Conservation (phyloP, 2,329 filamentous ascomycete genomes). For the Chaetomium sp. region DNA sequence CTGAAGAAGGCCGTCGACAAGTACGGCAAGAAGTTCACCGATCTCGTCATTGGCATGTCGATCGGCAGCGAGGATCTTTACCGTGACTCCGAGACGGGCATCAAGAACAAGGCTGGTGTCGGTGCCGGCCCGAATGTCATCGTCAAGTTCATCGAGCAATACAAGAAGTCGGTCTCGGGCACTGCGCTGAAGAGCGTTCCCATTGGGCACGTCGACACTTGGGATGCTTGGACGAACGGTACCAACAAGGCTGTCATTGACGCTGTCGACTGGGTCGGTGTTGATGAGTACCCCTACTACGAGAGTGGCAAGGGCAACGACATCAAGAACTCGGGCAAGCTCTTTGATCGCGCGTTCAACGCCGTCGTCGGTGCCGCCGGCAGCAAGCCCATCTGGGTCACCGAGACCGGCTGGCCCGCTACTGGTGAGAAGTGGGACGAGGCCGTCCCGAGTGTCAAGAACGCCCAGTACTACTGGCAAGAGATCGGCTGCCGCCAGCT, state of each 20-base stretch:
- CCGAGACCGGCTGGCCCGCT: slow-evolving; percentile 68
- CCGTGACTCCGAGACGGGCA: slow-evolving; percentile 61
- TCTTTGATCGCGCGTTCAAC: slow-evolving; percentile 57
- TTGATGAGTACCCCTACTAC: slow-evolving; percentile 69
- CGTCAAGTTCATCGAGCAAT: slow-evolving; percentile 67
- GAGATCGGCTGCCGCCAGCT: slow-evolving; percentile 62
- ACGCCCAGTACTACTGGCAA: slow-evolving; percentile 66
- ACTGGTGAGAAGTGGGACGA: slow-evolving; percentile 55
- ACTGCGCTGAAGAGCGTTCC: slow-evolving; percentile 50
- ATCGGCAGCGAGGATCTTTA: slow-evolving; percentile 71
- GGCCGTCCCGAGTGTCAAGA: slow-evolving; percentile 57
- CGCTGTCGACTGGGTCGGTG: slow-evolving; percentile 65
- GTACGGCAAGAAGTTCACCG: slow-evolving; percentile 54
- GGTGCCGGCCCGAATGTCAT: slow-evolving; percentile 62
- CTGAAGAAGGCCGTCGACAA: slow-evolving; percentile 57
- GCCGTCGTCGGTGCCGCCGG: slow-evolving; percentile 49
- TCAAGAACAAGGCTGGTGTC: slow-evolving; percentile 62
- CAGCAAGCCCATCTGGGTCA: slow-evolving; percentile 61
- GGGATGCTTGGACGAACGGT: slow-evolving; percentile 62
- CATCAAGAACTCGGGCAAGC: slow-evolving; percentile 56
- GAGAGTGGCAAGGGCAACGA: slow-evolving; percentile 57
- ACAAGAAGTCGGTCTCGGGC: slow-evolving; percentile 58
- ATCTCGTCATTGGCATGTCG: slow-evolving; percentile 64
- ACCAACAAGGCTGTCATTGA: slow-evolving; percentile 62
- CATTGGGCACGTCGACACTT: slow-evolving; percentile 70